Conservation (phyloP, 768 basidiomycete species). For the Podaxis sp. region DNA sequence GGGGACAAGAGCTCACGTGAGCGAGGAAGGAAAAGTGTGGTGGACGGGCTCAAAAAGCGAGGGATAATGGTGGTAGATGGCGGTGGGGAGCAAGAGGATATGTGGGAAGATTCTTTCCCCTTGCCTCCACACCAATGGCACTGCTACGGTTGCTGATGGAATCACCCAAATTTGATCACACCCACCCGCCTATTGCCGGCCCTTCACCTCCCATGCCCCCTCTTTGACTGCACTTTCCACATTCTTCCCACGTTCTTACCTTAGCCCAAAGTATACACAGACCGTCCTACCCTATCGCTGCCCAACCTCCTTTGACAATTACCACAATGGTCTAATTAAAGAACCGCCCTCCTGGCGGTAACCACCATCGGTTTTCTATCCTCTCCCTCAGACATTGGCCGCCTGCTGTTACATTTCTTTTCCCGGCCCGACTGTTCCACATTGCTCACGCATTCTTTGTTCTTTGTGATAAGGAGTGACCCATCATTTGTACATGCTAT, state of each 20-base stretch:
- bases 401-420: neutral
- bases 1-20: constrained; percentile 17
- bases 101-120: constrained; percentile 16
- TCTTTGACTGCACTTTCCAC: neutral
- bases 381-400: neutral
- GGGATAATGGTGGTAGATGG: constrained; percentile 10
- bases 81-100: constrained; percentile 15
- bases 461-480: neutral
- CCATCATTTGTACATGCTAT: neutral
- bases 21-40: neutral
- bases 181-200: constrained; percentile 17
- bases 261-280: neutral
- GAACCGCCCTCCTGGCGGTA: neutral
- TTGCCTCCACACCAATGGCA: neutral
- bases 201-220: constrained; percentile 2
- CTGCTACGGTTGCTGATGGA: constrained; percentile 16
- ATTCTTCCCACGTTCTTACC: too few species aligned
- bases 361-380: neutral
- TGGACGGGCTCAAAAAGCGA: neutral
- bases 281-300: neutral
- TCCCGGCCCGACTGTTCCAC: neutral
- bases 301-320: neutral
- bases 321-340: neutral
- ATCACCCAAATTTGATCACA: constrained; percentile 12
- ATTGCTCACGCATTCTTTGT: neutral